A percentile compares a stretch with the other conserved stretches of the same genome.
phyloP scores from a whole-genome alignment of 208 protist genomes.

The Leishmania tropica region DNA sequence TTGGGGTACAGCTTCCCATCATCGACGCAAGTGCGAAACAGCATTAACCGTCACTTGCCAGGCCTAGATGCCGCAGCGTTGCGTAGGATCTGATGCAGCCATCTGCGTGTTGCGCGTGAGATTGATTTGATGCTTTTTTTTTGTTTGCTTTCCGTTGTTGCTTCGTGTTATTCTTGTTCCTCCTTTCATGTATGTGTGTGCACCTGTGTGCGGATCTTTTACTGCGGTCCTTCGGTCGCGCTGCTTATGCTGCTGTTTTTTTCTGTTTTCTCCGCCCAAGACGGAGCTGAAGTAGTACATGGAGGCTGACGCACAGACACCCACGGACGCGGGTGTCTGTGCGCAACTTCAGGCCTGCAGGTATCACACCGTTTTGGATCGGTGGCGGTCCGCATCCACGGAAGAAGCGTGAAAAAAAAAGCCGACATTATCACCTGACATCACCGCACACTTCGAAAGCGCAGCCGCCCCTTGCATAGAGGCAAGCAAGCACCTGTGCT shows the following conservation, averaged over 20 bases:
- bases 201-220: not conserved
- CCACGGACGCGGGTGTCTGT: not conserved
- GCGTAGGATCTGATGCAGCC: not conserved
- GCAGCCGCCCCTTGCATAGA: not conserved
- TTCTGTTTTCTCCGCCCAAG: not conserved
- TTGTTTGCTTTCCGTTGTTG: not conserved
- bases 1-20: not conserved
- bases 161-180: not conserved
- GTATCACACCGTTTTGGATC: not conserved
- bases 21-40: not conserved
- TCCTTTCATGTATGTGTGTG: not conserved
- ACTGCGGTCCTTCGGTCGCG: not conserved
- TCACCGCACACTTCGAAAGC: not conserved
- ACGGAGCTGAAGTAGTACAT: not conserved
- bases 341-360: not conserved
- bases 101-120: not conserved
- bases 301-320: not conserved
- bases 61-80: no score
- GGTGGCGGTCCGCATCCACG: not conserved
- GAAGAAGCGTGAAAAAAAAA: not conserved
- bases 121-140: not conserved
- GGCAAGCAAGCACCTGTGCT: not conserved
- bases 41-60: not conserved
- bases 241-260: not conserved
- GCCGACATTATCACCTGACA: not conserved